Base-by-base conservation (phyloP, 2,329 filamentous ascomycete genomes). In the Nothomitra cinnamomea region DNA sequence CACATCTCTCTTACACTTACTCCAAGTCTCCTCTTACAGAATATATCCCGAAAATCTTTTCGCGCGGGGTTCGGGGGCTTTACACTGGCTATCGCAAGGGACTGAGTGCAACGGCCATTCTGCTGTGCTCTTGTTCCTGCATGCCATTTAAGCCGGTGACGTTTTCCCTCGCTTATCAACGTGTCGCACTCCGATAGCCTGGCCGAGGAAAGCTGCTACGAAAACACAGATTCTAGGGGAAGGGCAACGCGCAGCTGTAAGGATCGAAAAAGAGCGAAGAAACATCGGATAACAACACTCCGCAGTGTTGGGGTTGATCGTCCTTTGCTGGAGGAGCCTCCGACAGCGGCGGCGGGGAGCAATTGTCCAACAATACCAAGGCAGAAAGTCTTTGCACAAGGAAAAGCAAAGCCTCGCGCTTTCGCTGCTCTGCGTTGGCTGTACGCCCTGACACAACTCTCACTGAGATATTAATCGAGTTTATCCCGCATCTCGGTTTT, bases 181-280 rank as follows among this genome's bases (percentile, higher is more conserved):
- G 45, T 49, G 45, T 24, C 45, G 24, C 8, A 28, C 45, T 49
- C 45, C 45, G 45, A 49, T 49, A 49, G 45, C 45, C 32, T 35
- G 45, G 28, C 21, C 28, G 24, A 25, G n/a, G 19, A 4, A 5
- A 15, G 15, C 28, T 28, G 21, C 21, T 4, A 25, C 19, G 21
- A 49, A 49, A 19, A 49, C 13, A 32, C 28, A 5, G 28, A 10
- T 17, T 13, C 25, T 21, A 1, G 42, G 42, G 19, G 17, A 17
- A 43, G 17, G 7, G 35, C 7, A 15, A 43, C 8, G 6, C 3
- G 17, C 24, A 17, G 8, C n/a, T 43, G n/a, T n/a, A n/a, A n/a
- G n/a, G n/a, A n/a, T n/a, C n/a, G n/a, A 32, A 32, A 32, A 32
- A 4, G 28, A 4, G 28, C 10, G 28, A 32, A 32, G 10, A 10